Conservation (phyloP, 1,284 basidiomycete genomes). For the Ceratobasidium papillatum region DNA sequence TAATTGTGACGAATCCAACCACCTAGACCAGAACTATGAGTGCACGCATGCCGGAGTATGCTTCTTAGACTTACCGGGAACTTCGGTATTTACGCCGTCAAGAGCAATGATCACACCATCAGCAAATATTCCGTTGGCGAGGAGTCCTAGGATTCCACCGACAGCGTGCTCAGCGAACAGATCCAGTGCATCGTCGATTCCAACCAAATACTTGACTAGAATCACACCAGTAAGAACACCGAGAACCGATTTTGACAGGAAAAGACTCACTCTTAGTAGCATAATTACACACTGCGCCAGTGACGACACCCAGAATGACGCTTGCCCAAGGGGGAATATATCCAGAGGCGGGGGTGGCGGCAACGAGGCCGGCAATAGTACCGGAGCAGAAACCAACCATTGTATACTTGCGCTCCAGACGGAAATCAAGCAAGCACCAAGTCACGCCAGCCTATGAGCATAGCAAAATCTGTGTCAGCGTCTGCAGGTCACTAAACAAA, state of each 20-base stretch:
- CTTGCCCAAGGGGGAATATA: conserved; percentile 73
- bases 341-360: conserved; percentile 84
- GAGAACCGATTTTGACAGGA: background rate
- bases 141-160: conserved; percentile 85
- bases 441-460: conserved; percentile 45
- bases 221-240: background rate
- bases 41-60: background rate
- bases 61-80: background rate
- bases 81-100: conserved; percentile 76
- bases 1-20: conserved; percentile 79
- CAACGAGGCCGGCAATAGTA: conserved; percentile 89
- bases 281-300: conserved; percentile 84
- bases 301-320: conserved; percentile 79
- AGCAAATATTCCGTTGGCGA: conserved; percentile 84
- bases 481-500: conserved; percentile 75
- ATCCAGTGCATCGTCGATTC: conserved; percentile 85
- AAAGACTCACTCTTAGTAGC: conserved; percentile 76
- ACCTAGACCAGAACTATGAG: conserved; percentile 58
- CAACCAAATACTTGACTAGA: conserved; percentile 70
- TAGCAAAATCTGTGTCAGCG: conserved; percentile 84
- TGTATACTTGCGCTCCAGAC: conserved; percentile 60
- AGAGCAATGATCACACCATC: conserved; percentile 67
- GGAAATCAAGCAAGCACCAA: conserved; percentile 50
- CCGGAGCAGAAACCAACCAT: conserved; percentile 91
- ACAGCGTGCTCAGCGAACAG: conserved; percentile 92